Conservation (phyloP, 805 yeast species). For the Yarrowia osloensis region DNA sequence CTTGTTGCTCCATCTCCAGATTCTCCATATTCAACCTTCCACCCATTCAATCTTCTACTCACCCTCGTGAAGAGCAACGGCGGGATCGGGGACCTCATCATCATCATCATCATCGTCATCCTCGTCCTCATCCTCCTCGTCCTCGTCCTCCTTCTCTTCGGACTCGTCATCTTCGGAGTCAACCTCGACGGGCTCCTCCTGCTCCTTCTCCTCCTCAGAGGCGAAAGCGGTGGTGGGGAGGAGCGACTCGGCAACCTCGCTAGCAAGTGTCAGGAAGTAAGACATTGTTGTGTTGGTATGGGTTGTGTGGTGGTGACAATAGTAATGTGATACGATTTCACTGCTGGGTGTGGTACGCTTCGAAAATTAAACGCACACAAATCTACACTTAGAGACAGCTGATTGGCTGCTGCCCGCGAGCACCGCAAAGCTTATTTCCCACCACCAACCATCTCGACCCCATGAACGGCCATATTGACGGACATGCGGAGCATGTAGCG, state of each 20-base stretch:
- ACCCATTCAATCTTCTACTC: background rate
- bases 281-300: conserved; percentile 33
- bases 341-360: conserved; percentile 28
- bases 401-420: conserved; percentile 20
- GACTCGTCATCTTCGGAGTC: conserved; percentile 33
- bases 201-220: conserved; percentile 51
- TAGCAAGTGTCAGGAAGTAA: conserved; percentile 35
- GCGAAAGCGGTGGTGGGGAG: conserved; percentile 82
- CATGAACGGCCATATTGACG: background rate
- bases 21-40: background rate
- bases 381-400: conserved; percentile 24
- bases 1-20: background rate
- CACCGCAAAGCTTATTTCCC: conserved; percentile 12
- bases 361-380: conserved; percentile 30
- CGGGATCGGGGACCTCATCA: conserved; percentile 54
- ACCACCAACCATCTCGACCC: background rate
- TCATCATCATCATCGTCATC: conserved; percentile 49
- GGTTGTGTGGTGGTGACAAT: conserved; percentile 16
- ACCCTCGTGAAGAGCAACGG: conserved; percentile 30
- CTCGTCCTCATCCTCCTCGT: conserved; percentile 38
- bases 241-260: conserved; percentile 75
- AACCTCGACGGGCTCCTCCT: conserved; percentile 35
- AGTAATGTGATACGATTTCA: conserved; percentile 28
- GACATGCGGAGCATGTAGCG: background rate
- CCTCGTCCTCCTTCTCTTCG: conserved; percentile 44